Evolutionary conservation across 140 eudicot species (phyloP).

Genomic region (Senecio squalidus): DNA sequence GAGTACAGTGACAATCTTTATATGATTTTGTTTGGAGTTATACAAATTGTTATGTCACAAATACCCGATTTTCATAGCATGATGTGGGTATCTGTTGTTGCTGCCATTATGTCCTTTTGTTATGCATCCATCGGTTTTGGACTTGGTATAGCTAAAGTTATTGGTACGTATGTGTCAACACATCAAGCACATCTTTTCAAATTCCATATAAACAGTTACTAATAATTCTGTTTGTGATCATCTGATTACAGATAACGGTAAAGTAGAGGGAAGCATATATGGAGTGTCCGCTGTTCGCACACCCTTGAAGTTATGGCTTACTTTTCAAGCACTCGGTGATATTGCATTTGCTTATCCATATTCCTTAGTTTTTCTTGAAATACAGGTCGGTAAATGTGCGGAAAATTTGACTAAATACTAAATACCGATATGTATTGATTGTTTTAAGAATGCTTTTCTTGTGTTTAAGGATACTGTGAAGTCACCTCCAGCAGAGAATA

Average conservation of each 20-base stretch:
- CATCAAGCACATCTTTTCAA: not conserved
- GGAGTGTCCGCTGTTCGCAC: constrained; percentile 45
- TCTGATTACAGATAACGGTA: constrained; percentile 42
- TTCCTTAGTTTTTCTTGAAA: constrained; percentile 57
- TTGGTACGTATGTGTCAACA: constrained; percentile 35
- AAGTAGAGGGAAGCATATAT: constrained; percentile 44
- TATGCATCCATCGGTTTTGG: constrained; percentile 67
- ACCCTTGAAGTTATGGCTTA: constrained; percentile 45
- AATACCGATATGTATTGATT: not conserved
- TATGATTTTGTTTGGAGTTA: constrained; percentile 63
- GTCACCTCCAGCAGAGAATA: constrained; percentile 49
- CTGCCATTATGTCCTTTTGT: constrained; percentile 79
- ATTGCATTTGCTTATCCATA: constrained; percentile 87
- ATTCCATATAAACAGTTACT: not conserved
- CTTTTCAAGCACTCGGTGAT: constrained; percentile 77
- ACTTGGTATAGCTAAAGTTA: constrained; percentile 73
- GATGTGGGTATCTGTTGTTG: constrained; percentile 72
- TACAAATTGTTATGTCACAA: constrained; percentile 64
- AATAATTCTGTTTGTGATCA: no score
- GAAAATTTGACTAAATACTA: not conserved
- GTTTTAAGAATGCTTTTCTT: not conserved
- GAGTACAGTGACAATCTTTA: constrained; percentile 32
- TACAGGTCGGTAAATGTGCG: constrained; percentile 33
- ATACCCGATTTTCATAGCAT: constrained; percentile 74
- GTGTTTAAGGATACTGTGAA: constrained; percentile 46